These are phyloP conservation scores for Tolypocladium ovalisporum DNA, from an alignment of 2,329 filamentous ascomycete genomes.

Conservation along the genomic window DNA sequence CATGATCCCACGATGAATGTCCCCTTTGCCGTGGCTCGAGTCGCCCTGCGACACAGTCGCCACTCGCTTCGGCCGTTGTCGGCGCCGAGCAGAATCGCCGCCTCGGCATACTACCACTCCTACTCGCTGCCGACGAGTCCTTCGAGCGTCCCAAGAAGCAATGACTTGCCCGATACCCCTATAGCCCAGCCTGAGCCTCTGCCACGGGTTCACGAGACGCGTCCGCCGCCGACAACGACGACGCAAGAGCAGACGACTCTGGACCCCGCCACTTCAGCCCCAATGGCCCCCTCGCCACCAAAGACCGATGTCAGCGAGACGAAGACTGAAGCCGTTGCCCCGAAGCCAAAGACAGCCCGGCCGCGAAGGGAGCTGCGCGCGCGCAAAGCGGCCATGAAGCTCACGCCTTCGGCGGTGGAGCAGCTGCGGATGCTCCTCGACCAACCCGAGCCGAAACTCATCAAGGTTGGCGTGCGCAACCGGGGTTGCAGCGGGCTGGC, in stretches of 20 bases:
- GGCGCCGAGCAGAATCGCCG: slow-evolving; percentile 16
- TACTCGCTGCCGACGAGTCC: slow-evolving; percentile 36
- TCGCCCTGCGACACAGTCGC: slow-evolving; percentile 28
- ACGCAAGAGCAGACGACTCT: slow-evolving; percentile 10
- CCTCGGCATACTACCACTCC: slow-evolving; percentile 39
- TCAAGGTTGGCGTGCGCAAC: slow-evolving; percentile 89
- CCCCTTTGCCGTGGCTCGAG: slow-evolving; percentile 26
- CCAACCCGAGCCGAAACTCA: slow-evolving; percentile 81
- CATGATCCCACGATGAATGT: slow-evolving; percentile 8
- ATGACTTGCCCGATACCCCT: slow-evolving; percentile 34
- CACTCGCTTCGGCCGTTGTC: slow-evolving; percentile 31
- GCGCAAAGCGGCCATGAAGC: slow-evolving; percentile 82
- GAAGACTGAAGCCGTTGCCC: slow-evolving; percentile 44
- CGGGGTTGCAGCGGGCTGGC: slow-evolving; percentile 87
- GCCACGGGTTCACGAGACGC: slow-evolving; percentile 41
- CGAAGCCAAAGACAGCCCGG: slow-evolving; percentile 46
- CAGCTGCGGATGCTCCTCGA: slow-evolving; percentile 70
- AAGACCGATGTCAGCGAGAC: slow-evolving; percentile 27
- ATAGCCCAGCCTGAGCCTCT: slow-evolving; percentile 33
- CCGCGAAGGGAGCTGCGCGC: slow-evolving; percentile 35
- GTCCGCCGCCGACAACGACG: slow-evolving; percentile 24
- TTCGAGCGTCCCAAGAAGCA: slow-evolving; percentile 28
- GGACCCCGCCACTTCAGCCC: slow-evolving; percentile 7
- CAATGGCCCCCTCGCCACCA: slow-evolving; percentile 8
- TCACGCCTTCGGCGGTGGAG: slow-evolving; percentile 69